Percentiles rank a stretch among this genome's conserved stretches.
Conservation (phyloP, 768 basidiomycete species). For the Lentinus tigrinus region DNA sequence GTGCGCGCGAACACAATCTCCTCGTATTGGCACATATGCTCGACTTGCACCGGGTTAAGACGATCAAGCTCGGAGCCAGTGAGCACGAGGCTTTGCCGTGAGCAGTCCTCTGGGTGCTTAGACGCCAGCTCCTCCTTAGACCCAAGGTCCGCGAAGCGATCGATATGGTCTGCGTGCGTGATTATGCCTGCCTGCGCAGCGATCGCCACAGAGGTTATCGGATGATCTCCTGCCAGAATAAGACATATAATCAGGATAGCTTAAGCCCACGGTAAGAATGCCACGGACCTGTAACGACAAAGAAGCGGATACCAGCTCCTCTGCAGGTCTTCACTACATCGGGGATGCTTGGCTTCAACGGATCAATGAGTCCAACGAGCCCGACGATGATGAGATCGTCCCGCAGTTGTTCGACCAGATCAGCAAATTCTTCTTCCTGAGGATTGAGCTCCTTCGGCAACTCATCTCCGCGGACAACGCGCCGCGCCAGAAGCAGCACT, state of each 20-base stretch:
- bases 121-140: conserved; percentile 22
- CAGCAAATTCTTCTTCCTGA: conserved; percentile 38
- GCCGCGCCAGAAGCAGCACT: conserved; percentile 53
- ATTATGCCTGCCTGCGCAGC: conserved; percentile 63
- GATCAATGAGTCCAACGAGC: conserved; percentile 56
- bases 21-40: conserved; percentile 31
- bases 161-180: conserved; percentile 32
- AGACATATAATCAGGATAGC: not conserved
- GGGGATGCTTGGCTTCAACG: conserved; percentile 51
- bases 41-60: conserved; percentile 17
- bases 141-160: conserved; percentile 25
- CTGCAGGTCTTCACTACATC: conserved; percentile 49
- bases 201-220: conserved; percentile 58
- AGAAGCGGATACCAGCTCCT: conserved; percentile 56
- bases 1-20: conserved; percentile 61
- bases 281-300: conserved; percentile 52
- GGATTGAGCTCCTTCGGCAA: conserved; percentile 30
- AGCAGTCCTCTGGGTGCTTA: conserved; percentile 14
- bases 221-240: conserved; percentile 49
- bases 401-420: conserved; percentile 39
- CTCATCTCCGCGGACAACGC: conserved; percentile 33
- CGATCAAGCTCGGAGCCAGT: conserved; percentile 36
- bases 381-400: conserved; percentile 52
- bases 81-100: conserved; percentile 38
- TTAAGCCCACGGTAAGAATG: not conserved